A percentile compares a stretch with the other conserved stretches of the same genome.
Conservation (phyloP, 176 grass and related monocot genomes). For the Oryza punctata region DNA sequence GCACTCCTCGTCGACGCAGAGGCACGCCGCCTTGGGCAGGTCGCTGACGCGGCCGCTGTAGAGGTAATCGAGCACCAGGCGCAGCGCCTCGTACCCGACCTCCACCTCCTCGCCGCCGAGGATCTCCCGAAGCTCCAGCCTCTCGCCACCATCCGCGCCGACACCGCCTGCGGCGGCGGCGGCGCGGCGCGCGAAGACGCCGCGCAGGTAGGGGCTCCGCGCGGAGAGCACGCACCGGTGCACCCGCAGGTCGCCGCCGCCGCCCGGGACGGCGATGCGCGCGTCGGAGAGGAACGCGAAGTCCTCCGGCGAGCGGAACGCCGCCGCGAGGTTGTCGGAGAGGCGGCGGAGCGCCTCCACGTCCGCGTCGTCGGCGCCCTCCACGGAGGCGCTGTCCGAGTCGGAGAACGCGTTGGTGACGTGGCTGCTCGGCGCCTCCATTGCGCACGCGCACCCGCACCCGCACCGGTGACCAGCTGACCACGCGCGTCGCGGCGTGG, state of each 20-base stretch:
- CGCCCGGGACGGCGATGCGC: constrained; percentile 42
- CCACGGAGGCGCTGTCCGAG: constrained; percentile 58
- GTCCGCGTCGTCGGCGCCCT: constrained; percentile 43
- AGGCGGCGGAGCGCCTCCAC: constrained; percentile 85
- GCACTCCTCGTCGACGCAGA: constrained; percentile 85
- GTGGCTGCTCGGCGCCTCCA: constrained; percentile 53
- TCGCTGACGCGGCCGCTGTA: constrained; percentile 70
- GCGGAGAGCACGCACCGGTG: constrained; percentile 92
- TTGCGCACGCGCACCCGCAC: neutral
- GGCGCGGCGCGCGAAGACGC: constrained; percentile 55
- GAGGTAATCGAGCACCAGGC: constrained; percentile 84
- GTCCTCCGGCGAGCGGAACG: constrained; percentile 61
- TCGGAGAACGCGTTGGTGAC: constrained; percentile 53
- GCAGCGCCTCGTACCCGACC: constrained; percentile 73
- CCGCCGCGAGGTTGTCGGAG: constrained; percentile 74
- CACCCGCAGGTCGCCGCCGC: constrained; percentile 38
- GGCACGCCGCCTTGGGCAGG: constrained; percentile 71
- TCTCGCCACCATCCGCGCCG: neutral
- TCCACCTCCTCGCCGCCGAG: constrained; percentile 46
- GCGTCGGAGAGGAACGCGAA: constrained; percentile 74
- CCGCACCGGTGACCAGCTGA: too few species aligned
- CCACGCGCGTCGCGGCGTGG: constrained; percentile 15
- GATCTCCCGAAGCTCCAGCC: constrained; percentile 51
- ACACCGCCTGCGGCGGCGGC: neutral
- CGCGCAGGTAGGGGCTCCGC: constrained; percentile 84